Evolutionary conservation across 1,284 basidiomycete species (phyloP).

Genomic region (Cryptococcus sp.): DNA sequence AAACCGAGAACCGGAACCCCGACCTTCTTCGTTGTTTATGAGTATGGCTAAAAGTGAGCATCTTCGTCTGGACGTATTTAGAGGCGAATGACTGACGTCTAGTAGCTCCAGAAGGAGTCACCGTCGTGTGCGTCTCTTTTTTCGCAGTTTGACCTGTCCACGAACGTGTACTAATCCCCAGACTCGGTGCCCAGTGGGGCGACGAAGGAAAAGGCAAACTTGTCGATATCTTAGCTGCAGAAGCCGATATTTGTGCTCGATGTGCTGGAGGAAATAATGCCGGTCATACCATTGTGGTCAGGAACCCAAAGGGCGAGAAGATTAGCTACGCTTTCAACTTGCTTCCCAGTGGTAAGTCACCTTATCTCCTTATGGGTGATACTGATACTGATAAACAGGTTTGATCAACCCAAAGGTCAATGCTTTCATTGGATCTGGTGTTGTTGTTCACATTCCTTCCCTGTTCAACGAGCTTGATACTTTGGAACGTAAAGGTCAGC

Average conservation of each 20-base stretch:
- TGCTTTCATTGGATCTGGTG: conserved; percentile 87
- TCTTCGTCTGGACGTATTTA: neutral
- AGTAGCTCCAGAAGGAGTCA: conserved; percentile 35
- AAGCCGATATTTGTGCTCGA: conserved; percentile 88
- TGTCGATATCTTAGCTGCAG: conserved; percentile 83
- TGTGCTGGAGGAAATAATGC: conserved; percentile 99
- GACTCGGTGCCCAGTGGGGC: conserved; percentile 86
- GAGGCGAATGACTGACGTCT: neutral
- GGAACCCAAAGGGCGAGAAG: conserved; percentile 61
- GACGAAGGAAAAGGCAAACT: conserved; percentile 96
- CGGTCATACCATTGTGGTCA: conserved; percentile 94
- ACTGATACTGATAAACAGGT: conserved; percentile 52
- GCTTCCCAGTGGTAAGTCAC: conserved; percentile 75
- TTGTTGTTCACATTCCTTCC: conserved; percentile 91
- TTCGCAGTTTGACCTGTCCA: too few species aligned
- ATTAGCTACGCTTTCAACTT: conserved; percentile 94
- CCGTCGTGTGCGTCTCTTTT: conserved; percentile 43
- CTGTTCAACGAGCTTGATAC: conserved; percentile 92
- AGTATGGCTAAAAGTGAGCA: neutral
- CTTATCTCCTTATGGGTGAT: neutral
- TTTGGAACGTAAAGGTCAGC: conserved; percentile 74
- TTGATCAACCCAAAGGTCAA: conserved; percentile 83
- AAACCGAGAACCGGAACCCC: neutral
- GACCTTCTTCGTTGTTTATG: neutral
- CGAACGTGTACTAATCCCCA: conserved; percentile 19